Conservation (phyloP, 805 yeast genomes). For the Blastobotrys robertii region DNA sequence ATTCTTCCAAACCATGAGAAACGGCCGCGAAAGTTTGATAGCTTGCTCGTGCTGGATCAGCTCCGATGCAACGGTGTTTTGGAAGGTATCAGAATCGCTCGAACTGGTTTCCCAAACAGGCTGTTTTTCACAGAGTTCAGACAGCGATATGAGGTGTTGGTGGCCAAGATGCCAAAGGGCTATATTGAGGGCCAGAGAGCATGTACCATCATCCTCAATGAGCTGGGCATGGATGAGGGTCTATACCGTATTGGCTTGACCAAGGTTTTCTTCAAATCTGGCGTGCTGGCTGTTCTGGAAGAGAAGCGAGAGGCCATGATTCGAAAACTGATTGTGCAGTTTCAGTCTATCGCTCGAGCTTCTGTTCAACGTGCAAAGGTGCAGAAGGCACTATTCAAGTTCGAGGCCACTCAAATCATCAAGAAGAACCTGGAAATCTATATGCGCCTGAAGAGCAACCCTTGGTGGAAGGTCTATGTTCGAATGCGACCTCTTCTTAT, state of each 20-base stretch:
- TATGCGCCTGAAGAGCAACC: slow-evolving; percentile 39
- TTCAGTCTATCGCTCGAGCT: slow-evolving; percentile 64
- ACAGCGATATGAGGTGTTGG: slow-evolving; percentile 62
- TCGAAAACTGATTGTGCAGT: slow-evolving; percentile 40
- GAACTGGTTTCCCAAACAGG: slow-evolving; percentile 95
- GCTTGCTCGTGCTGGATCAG: slow-evolving; percentile 72
- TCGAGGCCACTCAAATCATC: slow-evolving; percentile 63
- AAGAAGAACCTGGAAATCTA: slow-evolving; percentile 50
- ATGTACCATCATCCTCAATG: slow-evolving; percentile 56
- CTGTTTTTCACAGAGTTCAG: slow-evolving; percentile 75
- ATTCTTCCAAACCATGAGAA: slow-evolving; percentile 81
- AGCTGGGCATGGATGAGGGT: slow-evolving; percentile 50
- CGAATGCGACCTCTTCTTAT: slow-evolving; percentile 66
- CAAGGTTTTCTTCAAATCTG: slow-evolving; percentile 66
- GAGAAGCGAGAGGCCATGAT: slow-evolving; percentile 60
- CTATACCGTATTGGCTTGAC: slow-evolving; percentile 60
- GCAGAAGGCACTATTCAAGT: slow-evolving; percentile 40
- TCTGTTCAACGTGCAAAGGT: slow-evolving; percentile 42
- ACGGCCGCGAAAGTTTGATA: slow-evolving; percentile 61
- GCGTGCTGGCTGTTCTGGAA: slow-evolving; percentile 71
- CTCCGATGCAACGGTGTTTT: slow-evolving; percentile 93
- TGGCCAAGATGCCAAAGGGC: slow-evolving; percentile 35
- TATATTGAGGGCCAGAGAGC: slow-evolving; percentile 48
- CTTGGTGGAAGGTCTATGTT: slow-evolving; percentile 72
- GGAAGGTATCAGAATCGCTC: slow-evolving; percentile 94